Evolutionary conservation across 169 alveolate species (phyloP).

Genomic region (Ophryocystis elektroscirrha): DNA sequence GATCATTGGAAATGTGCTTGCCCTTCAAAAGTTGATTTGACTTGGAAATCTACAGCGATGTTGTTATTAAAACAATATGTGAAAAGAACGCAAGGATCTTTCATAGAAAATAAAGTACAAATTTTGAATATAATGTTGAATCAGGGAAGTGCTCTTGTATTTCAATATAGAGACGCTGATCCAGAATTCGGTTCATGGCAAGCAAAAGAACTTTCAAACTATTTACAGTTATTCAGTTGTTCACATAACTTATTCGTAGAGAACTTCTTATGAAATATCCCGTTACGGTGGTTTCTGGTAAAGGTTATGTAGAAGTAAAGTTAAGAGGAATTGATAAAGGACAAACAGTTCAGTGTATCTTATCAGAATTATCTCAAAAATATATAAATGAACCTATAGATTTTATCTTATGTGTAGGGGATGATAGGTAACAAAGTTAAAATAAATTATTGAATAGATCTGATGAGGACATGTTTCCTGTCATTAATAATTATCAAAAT

Average conservation of each 20-base stretch:
- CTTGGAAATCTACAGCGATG: slow-evolving; percentile 31
- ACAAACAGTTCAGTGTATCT: not conserved
- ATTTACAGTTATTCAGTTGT: slow-evolving; percentile 6
- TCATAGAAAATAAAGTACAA: slow-evolving; percentile 37
- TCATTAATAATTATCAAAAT: slow-evolving; percentile 10
- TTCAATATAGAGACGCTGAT: slow-evolving; percentile 53
- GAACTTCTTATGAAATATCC: slow-evolving; percentile 19
- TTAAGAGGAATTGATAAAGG: not conserved
- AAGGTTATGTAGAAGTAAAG: slow-evolving; percentile 24
- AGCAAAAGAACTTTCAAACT: slow-evolving; percentile 42
- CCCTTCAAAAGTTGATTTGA: slow-evolving; percentile 9
- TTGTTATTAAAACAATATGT: slow-evolving; percentile 37
- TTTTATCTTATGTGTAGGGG: slow-evolving; percentile 24
- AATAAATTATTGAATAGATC: not conserved
- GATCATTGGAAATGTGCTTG: slow-evolving; percentile 11
- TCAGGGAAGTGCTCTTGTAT: slow-evolving; percentile 38
- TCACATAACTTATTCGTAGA: not conserved
- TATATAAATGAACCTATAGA: slow-evolving; percentile 20
- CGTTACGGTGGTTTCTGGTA: slow-evolving; percentile 28
- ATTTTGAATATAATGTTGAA: not conserved
- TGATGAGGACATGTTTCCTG: slow-evolving; percentile 23
- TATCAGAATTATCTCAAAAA: too few relatives aligned
- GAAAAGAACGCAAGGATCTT: slow-evolving; percentile 52
- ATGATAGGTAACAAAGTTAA: slow-evolving; percentile 17
- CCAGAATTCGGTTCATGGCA: slow-evolving; percentile 55